Conservation (phyloP, 2,329 filamentous ascomycete species). For the Cladosporium sp. region DNA sequence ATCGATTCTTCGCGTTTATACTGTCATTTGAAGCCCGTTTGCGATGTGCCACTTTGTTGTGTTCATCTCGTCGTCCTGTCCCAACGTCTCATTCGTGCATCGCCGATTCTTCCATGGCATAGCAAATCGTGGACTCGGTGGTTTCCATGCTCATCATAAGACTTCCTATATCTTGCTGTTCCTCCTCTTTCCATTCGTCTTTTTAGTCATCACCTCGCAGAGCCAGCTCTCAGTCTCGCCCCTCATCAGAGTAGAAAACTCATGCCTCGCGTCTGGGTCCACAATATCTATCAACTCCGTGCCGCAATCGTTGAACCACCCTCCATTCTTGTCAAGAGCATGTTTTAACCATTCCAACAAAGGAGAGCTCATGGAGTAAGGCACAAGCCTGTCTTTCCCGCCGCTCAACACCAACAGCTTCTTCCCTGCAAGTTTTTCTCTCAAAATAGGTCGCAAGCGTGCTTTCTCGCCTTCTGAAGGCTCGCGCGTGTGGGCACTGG, state of each 20-base stretch:
- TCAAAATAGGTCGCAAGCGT: conserved; percentile 37
- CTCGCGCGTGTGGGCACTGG: conserved; percentile 33
- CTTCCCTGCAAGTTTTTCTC: conserved; percentile 54
- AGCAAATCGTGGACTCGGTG: neutral
- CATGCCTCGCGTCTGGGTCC: conserved; percentile 68
- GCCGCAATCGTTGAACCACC: conserved; percentile 57
- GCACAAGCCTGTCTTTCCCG: conserved; percentile 69
- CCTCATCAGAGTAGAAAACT: conserved; percentile 68
- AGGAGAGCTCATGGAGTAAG: conserved; percentile 60
- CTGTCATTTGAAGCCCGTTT: too few relatives aligned
- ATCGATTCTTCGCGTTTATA: too few relatives aligned
- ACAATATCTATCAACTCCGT: conserved; percentile 65
- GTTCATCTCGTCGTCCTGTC: neutral
- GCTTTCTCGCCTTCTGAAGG: conserved; percentile 49
- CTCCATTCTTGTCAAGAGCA: conserved; percentile 43
- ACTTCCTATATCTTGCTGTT: conserved; percentile 14
- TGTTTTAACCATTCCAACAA: conserved; percentile 64
- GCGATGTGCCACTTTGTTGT: too few relatives aligned
- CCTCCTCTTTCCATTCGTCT: neutral
- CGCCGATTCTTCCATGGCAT: neutral
- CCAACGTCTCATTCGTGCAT: neutral
- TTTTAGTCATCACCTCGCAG: conserved; percentile 40
- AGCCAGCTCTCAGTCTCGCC: conserved; percentile 66
- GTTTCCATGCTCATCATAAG: neutral
- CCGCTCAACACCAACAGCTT: conserved; percentile 66